phyloP scores from a whole-genome alignment of 768 basidiomycete species.

The Imleria badia region DNA sequence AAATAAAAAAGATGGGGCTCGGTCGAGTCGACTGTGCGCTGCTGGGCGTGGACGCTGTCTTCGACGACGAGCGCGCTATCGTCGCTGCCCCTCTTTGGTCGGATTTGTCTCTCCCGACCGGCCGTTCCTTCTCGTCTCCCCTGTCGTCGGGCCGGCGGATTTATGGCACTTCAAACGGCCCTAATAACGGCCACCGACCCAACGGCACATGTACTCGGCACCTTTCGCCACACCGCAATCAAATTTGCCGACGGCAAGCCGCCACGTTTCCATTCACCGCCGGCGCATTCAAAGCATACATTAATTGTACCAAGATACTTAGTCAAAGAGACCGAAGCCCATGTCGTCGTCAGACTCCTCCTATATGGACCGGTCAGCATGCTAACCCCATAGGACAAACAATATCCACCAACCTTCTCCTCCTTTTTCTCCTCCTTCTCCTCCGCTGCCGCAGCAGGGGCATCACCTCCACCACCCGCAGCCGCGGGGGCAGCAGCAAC shows the following conservation, averaged over 20 bases:
- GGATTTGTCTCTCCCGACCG: constrained; percentile 20
- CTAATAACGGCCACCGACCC: not conserved
- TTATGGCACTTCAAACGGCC: not conserved
- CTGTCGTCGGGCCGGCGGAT: constrained; percentile 34
- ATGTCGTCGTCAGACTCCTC: constrained; percentile 98
- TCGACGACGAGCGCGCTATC: constrained; percentile 11
- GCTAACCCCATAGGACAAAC: not conserved
- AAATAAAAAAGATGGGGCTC: constrained; percentile 8
- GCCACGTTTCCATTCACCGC: constrained; percentile 18
- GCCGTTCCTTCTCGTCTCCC: constrained; percentile 23
- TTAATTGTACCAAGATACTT: constrained; percentile 28
- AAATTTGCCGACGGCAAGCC: constrained; percentile 29
- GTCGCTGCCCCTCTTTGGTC: constrained; percentile 20
- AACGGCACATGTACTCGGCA: constrained; percentile 20
- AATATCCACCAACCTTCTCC: constrained; percentile 64
- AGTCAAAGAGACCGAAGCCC: constrained; percentile 99
- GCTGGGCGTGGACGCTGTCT: constrained; percentile 3
- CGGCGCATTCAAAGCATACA: constrained; percentile 6
- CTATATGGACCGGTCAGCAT: constrained; percentile 36
- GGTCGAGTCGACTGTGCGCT: not conserved
- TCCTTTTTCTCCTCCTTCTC: constrained; percentile 88
- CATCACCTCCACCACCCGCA: constrained; percentile 45
- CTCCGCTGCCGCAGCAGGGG: constrained; percentile 60
- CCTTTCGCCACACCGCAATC: constrained; percentile 13
- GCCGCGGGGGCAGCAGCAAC: constrained; percentile 54